Percentiles rank a stretch among this genome's conserved stretches.
Evolutionary conservation across 2,329 filamentous ascomycete species (phyloP).

Genomic region (Penicillium sp.): DNA sequence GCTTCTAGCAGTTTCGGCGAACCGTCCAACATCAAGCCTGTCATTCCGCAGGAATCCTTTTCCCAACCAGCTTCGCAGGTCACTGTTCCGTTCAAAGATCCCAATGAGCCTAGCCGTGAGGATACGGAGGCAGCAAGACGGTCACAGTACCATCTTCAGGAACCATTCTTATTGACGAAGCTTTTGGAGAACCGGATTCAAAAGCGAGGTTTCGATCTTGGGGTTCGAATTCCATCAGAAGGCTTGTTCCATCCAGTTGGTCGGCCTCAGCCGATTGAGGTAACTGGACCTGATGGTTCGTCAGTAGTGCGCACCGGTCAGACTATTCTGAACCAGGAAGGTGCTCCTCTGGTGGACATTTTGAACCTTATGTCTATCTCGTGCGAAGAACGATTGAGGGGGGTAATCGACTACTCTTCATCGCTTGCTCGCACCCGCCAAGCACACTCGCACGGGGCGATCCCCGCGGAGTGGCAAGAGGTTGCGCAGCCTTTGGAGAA

Average conservation of each 20-base stretch:
- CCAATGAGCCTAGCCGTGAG: slow-evolving; percentile 58
- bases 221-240: slow-evolving; percentile 55
- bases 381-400: slow-evolving; percentile 70
- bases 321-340: slow-evolving; percentile 64
- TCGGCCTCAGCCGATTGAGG: slow-evolving; percentile 43
- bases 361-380: slow-evolving; percentile 76
- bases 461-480: slow-evolving; percentile 70
- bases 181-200: slow-evolving; percentile 50
- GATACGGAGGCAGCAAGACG: slow-evolving; percentile 57
- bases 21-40: slow-evolving; percentile 47
- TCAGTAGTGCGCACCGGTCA: slow-evolving; percentile 59
- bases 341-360: slow-evolving; percentile 69
- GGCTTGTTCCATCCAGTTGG: slow-evolving; percentile 46
- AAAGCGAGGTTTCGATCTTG: slow-evolving; percentile 54
- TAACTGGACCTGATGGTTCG: slow-evolving; percentile 57
- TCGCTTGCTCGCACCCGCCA: slow-evolving; percentile 65
- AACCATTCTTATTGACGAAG: slow-evolving; percentile 66
- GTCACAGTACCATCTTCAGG: slow-evolving; percentile 63
- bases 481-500: slow-evolving; percentile 49
- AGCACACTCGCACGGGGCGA: slow-evolving; percentile 69
- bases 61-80: slow-evolving; percentile 63
- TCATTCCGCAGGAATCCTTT: slow-evolving; percentile 53
- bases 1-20: slow-evolving; percentile 47
- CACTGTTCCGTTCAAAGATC: slow-evolving; percentile 58
- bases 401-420: slow-evolving; percentile 70